phyloP scores from a whole-genome alignment of 2,329 filamentous ascomycete species.

The Paecilomyces sp. region DNA sequence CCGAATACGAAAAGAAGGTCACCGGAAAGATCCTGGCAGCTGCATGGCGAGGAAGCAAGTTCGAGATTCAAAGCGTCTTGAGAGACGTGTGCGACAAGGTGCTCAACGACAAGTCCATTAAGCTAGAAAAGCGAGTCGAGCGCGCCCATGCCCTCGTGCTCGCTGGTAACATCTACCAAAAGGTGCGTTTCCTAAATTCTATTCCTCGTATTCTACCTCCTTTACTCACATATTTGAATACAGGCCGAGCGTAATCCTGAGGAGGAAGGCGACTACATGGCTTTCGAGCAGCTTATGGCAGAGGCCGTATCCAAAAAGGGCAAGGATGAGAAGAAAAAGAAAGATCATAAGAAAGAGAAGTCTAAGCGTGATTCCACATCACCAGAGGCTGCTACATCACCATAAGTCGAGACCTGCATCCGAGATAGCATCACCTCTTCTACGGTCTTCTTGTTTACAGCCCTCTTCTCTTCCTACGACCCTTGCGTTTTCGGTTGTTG shows the following conservation, averaged over 20 bases:
- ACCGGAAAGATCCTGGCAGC: conserved; percentile 97
- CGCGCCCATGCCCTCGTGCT: conserved; percentile 83
- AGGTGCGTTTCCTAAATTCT: conserved; percentile 49
- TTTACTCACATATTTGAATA: conserved; percentile 5
- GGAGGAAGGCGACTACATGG: conserved; percentile 97
- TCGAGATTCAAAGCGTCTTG: conserved; percentile 94
- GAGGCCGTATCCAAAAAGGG: conserved; percentile 96
- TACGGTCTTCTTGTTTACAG: background rate
- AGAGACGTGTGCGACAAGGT: conserved; percentile 90
- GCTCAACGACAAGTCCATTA: conserved; percentile 70
- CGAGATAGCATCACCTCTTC: background rate
- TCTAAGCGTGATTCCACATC: background rate
- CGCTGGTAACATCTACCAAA: conserved; percentile 80
- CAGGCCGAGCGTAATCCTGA: conserved; percentile 85
- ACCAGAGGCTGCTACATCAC: background rate
- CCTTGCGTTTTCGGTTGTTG: background rate
- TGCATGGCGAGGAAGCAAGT: conserved; percentile 93
- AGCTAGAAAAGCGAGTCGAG: conserved; percentile 78
- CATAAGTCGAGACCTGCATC: background rate
- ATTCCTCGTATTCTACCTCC: background rate
- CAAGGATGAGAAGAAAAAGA: conserved; percentile 66
- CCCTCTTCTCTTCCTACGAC: background rate
- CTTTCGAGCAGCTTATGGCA: conserved; percentile 95
- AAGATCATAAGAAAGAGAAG: conserved; percentile 44
- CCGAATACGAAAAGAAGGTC: conserved; percentile 89